These are phyloP conservation scores for Yamadazyma laniorum DNA, from an alignment of 805 yeast species.

Conservation along the genomic window DNA sequence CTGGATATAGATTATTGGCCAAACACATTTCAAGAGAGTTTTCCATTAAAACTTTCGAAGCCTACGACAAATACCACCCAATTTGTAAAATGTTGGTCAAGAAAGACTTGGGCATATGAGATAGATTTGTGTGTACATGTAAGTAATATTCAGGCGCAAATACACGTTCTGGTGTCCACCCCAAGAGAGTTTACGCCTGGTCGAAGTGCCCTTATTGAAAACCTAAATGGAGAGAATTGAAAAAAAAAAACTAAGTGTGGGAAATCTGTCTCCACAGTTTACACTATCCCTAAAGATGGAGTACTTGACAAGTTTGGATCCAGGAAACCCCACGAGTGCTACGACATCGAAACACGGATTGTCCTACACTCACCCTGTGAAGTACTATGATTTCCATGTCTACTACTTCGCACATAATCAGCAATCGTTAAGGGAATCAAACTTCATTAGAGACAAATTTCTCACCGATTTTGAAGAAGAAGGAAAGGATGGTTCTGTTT, in stretches of 20 bases:
- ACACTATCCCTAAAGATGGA: constrained; percentile 25
- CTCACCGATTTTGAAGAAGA: constrained; percentile 24
- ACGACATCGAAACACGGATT: constrained; percentile 19
- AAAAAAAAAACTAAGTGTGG: no score
- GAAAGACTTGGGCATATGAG: constrained; percentile 19
- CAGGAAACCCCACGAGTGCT: constrained; percentile 13
- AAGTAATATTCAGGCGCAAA: background rate
- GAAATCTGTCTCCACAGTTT: no score
- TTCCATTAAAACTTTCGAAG: constrained; percentile 26
- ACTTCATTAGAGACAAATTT: constrained; percentile 19
- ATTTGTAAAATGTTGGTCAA: constrained; percentile 27
- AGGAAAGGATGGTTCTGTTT: constrained; percentile 24
- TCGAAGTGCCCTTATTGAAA: no score
- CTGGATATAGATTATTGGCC: constrained; percentile 27
- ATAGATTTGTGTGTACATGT: background rate
- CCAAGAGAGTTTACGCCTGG: no score
- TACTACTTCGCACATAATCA: constrained; percentile 25
- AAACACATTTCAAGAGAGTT: constrained; percentile 23
- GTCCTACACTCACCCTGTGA: constrained; percentile 22
- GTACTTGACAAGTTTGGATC: constrained; percentile 23
- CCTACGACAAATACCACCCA: constrained; percentile 28
- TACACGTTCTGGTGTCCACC: no score
- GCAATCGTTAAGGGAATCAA: constrained; percentile 21
- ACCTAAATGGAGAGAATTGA: no score
- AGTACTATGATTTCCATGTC: constrained; percentile 33